Conservation (phyloP, 2,329 filamentous ascomycete species). For the Chaetomium strumarium region DNA sequence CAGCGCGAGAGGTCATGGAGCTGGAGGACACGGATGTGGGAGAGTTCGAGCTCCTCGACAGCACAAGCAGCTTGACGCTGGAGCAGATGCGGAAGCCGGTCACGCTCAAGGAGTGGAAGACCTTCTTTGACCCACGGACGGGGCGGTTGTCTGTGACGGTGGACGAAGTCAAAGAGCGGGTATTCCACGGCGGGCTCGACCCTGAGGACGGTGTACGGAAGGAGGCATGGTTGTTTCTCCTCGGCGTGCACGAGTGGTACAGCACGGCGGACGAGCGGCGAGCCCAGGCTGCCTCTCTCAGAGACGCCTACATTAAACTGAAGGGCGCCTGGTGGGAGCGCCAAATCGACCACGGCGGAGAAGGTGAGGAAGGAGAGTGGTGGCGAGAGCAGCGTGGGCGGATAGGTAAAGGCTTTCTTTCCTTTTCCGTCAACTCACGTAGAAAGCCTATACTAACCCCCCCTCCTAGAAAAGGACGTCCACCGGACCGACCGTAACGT, state of each 20-base stretch:
- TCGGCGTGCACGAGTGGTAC: constrained; percentile 91
- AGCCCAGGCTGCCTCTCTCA: constrained; percentile 73
- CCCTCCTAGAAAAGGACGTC: constrained; percentile 82
- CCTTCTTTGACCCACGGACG: constrained; percentile 71
- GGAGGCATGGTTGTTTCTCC: constrained; percentile 90
- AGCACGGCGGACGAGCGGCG: constrained; percentile 80
- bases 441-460: constrained; percentile 1
- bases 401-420: constrained; percentile 66
- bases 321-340: constrained; percentile 97
- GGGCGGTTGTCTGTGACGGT: constrained; percentile 73
- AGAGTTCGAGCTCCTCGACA: constrained; percentile 90
- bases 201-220: constrained; percentile 87
- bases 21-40: constrained; percentile 93
- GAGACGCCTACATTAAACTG: constrained; percentile 89
- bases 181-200: constrained; percentile 91
- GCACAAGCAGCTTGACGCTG: constrained; percentile 65
- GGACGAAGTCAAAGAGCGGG: constrained; percentile 93
- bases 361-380: constrained; percentile 81
- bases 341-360: constrained; percentile 73
- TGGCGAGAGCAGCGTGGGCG: constrained; percentile 91
- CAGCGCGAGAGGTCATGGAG: constrained; percentile 83
- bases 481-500: constrained; percentile 94
- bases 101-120: constrained; percentile 81
- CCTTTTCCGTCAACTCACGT: neutral
- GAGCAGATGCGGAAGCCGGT: constrained; percentile 73